Percentiles rank a stretch among this genome's conserved stretches.
Evolutionary conservation across 306 rosid species (phyloP).

Genomic region (Myrica gale): DNA sequence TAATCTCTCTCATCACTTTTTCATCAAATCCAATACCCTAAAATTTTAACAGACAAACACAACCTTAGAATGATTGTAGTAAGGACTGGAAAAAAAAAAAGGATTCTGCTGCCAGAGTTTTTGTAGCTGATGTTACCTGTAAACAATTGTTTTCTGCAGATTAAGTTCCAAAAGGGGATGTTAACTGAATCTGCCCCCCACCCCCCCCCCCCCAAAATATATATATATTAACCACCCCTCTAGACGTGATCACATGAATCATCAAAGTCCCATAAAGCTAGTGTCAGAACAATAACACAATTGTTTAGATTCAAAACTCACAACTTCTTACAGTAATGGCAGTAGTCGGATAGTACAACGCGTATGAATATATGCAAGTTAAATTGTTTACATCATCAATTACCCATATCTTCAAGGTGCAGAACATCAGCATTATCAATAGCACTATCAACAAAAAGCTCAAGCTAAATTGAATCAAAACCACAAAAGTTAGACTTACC

Average conservation of each 20-base stretch:
- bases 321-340: not conserved
- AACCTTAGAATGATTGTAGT: not conserved
- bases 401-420: not conserved
- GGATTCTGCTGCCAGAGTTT: not conserved
- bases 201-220: too few relatives aligned
- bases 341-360: not conserved
- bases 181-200: too few relatives aligned
- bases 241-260: not conserved
- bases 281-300: not conserved
- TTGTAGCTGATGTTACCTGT: not conserved
- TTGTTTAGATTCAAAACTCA: not conserved
- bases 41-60: too few relatives aligned
- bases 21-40: too few relatives aligned
- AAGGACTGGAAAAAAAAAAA: not conserved
- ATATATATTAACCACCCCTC: not conserved
- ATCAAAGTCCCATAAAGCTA: not conserved
- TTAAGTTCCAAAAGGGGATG: not conserved
- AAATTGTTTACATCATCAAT: not conserved
- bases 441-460: not conserved
- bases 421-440: not conserved
- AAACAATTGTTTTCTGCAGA: not conserved
- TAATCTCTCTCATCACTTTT: too few relatives aligned
- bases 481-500: constrained; percentile 43
- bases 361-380: not conserved
- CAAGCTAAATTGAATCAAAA: not conserved